These are phyloP conservation scores for Crithidia sp. DNA, from an alignment of 208 protist species.

Conservation along the genomic window DNA sequence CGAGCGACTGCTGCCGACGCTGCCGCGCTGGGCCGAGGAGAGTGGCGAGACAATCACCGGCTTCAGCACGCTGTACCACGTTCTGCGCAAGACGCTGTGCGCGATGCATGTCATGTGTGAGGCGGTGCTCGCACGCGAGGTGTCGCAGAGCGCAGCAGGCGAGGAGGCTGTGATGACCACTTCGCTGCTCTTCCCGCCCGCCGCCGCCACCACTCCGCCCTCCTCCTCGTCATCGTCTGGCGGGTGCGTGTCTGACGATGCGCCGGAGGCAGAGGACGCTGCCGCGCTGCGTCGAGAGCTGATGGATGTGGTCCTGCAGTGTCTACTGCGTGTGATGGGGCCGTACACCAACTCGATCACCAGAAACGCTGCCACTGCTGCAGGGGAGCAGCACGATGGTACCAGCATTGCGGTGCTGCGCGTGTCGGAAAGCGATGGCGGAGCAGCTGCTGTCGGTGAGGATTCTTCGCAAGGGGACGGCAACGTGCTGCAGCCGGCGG, in stretches of 20 bases:
- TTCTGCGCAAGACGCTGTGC: constrained; percentile 36
- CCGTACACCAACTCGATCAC: background rate
- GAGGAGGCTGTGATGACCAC: background rate
- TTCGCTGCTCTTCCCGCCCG: background rate
- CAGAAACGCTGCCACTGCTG: background rate
- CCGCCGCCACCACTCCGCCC: background rate
- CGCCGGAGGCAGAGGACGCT: background rate
- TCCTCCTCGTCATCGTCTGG: background rate
- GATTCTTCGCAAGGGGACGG: background rate
- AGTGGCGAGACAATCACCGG: constrained; percentile 9
- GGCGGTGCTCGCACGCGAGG: background rate
- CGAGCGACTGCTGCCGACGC: constrained; percentile 12
- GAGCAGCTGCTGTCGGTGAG: too few species aligned
- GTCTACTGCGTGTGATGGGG: constrained; percentile 17
- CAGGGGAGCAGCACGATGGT: too few species aligned
- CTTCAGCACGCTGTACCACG: constrained; percentile 27
- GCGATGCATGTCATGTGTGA: constrained; percentile 22
- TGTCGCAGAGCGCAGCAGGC: too few species aligned
- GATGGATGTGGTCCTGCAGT: constrained; percentile 30
- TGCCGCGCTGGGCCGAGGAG: background rate
- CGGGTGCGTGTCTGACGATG: background rate
- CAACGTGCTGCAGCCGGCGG: constrained; percentile 20
- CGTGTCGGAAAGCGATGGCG: too few species aligned
- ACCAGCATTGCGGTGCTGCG: too few species aligned
- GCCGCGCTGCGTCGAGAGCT: constrained; percentile 9